A percentile compares a stretch with the other conserved stretches of the same genome.
These are phyloP conservation scores for Kodamaea anthophila DNA, from an alignment of 1,139 yeast genomes.

Conservation along the genomic window DNA sequence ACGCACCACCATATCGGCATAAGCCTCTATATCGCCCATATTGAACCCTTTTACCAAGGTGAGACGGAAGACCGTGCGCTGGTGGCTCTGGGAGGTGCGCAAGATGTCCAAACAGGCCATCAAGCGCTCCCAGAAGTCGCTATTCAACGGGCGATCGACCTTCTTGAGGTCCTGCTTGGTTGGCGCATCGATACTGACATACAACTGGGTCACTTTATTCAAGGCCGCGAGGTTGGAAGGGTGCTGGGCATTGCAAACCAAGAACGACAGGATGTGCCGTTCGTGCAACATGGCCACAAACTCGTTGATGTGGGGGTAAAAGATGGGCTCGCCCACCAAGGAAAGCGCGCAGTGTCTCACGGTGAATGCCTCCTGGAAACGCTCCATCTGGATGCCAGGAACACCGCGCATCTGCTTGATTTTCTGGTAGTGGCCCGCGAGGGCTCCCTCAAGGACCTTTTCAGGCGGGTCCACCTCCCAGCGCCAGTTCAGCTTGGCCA, in stretches of 20 bases:
- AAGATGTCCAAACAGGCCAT: conserved; percentile 75
- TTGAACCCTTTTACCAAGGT: conserved; percentile 91
- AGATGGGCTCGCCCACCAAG: conserved; percentile 90
- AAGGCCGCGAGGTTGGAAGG: conserved; percentile 72
- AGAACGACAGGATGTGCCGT: conserved; percentile 72
- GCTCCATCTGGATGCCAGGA: conserved; percentile 85
- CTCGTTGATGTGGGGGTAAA: conserved; percentile 85
- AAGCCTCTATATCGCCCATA: conserved; percentile 75
- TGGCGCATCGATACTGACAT: conserved; percentile 91
- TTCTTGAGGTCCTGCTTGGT: conserved; percentile 72
- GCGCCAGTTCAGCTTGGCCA: conserved; percentile 86
- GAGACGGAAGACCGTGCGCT: conserved; percentile 85
- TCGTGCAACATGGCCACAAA: conserved; percentile 76
- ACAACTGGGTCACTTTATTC: conserved; percentile 78
- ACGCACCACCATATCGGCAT: conserved; percentile 79
- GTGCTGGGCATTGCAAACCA: conserved; percentile 94
- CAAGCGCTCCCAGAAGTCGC: conserved; percentile 91
- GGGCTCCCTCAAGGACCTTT: conserved; percentile 74
- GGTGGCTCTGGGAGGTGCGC: conserved; percentile 65
- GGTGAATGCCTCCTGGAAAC: conserved; percentile 85
- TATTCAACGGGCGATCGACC: conserved; percentile 82
- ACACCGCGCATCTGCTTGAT: conserved; percentile 94
- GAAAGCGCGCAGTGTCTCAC: conserved; percentile 90
- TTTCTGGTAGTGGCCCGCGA: conserved; percentile 83
- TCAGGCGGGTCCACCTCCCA: conserved; percentile 94